These are phyloP conservation scores for Boletus rex-veris DNA, from an alignment of 768 basidiomycete genomes.

Conservation along the genomic window DNA sequence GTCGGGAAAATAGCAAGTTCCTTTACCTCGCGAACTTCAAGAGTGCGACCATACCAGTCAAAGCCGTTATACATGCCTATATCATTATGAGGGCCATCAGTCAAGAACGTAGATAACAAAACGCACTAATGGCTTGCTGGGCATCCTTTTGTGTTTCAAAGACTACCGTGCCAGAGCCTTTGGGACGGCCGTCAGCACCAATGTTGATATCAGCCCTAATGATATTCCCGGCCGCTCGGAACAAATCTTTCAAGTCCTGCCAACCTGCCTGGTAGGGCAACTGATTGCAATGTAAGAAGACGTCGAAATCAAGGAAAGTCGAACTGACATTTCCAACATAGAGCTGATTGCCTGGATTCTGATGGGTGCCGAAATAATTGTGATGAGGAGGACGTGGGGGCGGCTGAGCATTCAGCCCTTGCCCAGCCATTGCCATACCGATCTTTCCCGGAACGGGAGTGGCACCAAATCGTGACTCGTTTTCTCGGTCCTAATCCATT, in stretches of 20 bases:
- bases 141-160: constrained; percentile 92
- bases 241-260: constrained; percentile 97
- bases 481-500: constrained; percentile 81
- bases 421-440: constrained; percentile 94
- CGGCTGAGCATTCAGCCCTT: constrained; percentile 72
- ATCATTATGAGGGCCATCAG: neutral
- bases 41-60: constrained; percentile 92
- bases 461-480: constrained; percentile 91
- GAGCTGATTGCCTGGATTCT: constrained; percentile 81
- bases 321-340: constrained; percentile 83
- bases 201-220: constrained; percentile 95
- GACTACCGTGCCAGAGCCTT: constrained; percentile 96
- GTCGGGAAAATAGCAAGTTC: neutral
- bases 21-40: constrained; percentile 92
- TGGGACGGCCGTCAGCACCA: constrained; percentile 87
- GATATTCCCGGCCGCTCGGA: constrained; percentile 93
- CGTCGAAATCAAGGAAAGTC: neutral
- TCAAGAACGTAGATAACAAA: neutral
- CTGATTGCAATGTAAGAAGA: constrained; percentile 38
- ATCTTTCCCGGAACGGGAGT: constrained; percentile 96
- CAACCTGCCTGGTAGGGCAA: constrained; percentile 96
- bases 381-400: constrained; percentile 82
- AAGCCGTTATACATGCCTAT: constrained; percentile 95
- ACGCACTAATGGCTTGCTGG: constrained; percentile 84
- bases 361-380: constrained; percentile 58